These are phyloP conservation scores for Clavispora phyllophila DNA, from an alignment of 805 yeast species.

Conservation along the genomic window DNA sequence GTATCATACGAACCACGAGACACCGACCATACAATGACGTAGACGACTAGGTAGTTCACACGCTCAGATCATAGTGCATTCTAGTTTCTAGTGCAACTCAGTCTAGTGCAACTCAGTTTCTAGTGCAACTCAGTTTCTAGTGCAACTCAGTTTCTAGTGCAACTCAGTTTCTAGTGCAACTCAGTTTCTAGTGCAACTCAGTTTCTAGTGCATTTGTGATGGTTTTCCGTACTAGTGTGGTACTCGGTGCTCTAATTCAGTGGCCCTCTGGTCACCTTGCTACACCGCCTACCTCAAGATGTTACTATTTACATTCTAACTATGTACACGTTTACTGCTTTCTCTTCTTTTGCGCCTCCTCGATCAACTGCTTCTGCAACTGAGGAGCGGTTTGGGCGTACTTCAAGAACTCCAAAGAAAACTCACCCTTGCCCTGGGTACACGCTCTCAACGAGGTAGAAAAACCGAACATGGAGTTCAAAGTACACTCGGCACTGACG, in stretches of 20 bases:
- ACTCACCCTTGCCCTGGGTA: constrained; percentile 99
- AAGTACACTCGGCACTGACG: constrained; percentile 90
- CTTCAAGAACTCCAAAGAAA: constrained; percentile 88
- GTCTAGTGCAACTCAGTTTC: too few species aligned
- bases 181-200: too few species aligned
- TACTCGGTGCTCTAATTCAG: too few species aligned
- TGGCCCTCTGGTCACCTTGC: too few species aligned
- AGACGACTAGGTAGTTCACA: too few species aligned
- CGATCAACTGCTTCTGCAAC: constrained; percentile 84
- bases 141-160: too few species aligned
- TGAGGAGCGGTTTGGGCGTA: constrained; percentile 89
- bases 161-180: too few species aligned
- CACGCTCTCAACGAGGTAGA: constrained; percentile 93
- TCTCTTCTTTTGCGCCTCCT: constrained; percentile 49
- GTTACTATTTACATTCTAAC: constrained; percentile 2
- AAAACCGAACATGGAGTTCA: constrained; percentile 93
- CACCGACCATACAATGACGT: not conserved
- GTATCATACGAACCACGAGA: constrained; percentile 14
- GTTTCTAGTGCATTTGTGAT: too few species aligned
- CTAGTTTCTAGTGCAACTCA: too few species aligned
- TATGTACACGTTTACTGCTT: constrained; percentile 5
- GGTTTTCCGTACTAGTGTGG: too few species aligned
- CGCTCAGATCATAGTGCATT: too few species aligned
- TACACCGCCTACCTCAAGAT: not conserved
- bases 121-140: too few species aligned